Percentiles rank a stretch among this genome's conserved stretches.
Conservation (phyloP, 306 rosid genomes). For the Vachellia pachyceras region DNA sequence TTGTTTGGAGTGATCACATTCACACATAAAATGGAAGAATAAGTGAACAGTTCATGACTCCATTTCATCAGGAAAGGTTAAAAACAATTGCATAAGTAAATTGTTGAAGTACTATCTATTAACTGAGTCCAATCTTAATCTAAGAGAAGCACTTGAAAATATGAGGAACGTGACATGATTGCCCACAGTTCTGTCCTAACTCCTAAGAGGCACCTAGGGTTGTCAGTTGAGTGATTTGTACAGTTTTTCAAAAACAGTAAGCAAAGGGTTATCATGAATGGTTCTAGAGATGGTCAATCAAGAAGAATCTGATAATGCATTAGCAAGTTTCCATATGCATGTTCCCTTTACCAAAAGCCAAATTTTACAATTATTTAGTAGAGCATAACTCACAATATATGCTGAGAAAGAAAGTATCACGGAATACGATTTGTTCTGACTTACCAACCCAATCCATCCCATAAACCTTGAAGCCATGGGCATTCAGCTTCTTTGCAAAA, state of each 20-base stretch:
- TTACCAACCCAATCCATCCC: constrained; percentile 99
- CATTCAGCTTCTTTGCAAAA: constrained; percentile 86
- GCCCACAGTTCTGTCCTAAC: neutral
- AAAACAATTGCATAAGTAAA: neutral
- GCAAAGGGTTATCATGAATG: constrained; percentile 12
- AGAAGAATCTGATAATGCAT: neutral
- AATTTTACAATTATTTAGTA: neutral
- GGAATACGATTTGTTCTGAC: constrained; percentile 24
- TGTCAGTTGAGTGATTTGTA: neutral
- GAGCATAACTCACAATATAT: neutral
- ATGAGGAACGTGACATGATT: constrained; percentile 12
- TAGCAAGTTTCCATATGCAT: neutral
- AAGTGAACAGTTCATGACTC: neutral
- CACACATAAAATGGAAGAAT: neutral
- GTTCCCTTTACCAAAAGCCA: neutral
- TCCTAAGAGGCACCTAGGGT: constrained; percentile 7
- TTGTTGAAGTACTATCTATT: neutral
- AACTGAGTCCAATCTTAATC: neutral
- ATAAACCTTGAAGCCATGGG: constrained; percentile 82
- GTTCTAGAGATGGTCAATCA: neutral
- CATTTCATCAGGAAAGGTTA: neutral
- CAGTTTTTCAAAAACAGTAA: neutral
- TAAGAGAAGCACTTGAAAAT: constrained; percentile 14
- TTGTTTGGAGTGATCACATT: neutral
- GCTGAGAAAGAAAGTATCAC: neutral